Percentiles rank a stretch among this genome's conserved stretches.
Conservation (phyloP, 345 rosid genomes). For the Brassica incana region DNA sequence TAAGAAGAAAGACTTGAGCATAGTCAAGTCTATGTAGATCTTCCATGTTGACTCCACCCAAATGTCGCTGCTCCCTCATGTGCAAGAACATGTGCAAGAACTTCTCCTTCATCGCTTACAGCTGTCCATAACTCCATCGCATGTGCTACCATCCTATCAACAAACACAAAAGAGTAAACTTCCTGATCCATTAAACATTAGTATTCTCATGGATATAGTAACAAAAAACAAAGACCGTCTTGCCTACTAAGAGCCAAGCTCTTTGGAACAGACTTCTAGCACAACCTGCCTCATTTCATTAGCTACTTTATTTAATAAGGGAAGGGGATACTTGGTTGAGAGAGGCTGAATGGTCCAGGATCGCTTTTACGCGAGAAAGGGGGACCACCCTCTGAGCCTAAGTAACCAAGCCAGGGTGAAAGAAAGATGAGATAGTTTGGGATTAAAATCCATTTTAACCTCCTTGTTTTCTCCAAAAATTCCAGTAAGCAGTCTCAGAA, state of each 20-base stretch:
- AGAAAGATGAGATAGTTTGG: constrained; percentile 1
- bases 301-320: background rate
- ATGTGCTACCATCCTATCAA: constrained; percentile 90
- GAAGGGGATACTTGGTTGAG: background rate
- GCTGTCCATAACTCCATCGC: constrained; percentile 79
- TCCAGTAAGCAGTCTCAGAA: too few relatives aligned
- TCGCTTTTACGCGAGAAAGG: background rate
- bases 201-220: background rate
- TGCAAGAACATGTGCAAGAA: constrained; percentile 51
- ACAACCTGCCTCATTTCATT: constrained; percentile 61
- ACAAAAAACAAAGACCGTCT: background rate
- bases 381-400: background rate
- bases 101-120: constrained; percentile 67
- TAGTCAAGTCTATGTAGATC: too few relatives aligned
- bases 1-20: too few relatives aligned
- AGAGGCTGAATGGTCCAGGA: background rate
- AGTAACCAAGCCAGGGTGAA: background rate
- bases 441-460: constrained; percentile 44
- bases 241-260: constrained; percentile 88
- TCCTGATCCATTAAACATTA: constrained; percentile 9
- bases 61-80: too few relatives aligned
- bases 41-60: too few relatives aligned
- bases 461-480: constrained; percentile 28
- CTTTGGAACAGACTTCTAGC: constrained; percentile 86
- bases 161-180: constrained; percentile 20